phyloP scores from a whole-genome alignment of 352 stramenopile species.

The Globisporangium parvum region DNA sequence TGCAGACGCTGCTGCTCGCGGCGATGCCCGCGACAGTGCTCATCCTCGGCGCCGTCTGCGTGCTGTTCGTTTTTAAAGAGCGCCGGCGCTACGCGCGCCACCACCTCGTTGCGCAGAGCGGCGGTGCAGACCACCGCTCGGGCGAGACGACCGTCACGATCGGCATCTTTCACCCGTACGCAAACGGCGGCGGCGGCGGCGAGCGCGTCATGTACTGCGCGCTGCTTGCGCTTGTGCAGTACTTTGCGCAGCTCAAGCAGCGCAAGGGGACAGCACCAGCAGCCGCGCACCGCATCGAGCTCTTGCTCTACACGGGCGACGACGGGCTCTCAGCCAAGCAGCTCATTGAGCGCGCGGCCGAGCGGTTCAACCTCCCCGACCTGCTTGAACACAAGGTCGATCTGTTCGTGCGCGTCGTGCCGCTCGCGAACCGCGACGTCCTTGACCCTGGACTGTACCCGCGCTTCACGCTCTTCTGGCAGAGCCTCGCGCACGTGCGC shows the following conservation, averaged over 20 bases:
- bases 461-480: slow-evolving; percentile 93
- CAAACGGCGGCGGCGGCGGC: slow-evolving; percentile 93
- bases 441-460: slow-evolving; percentile 79
- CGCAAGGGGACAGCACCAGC: background rate
- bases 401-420: slow-evolving; percentile 62
- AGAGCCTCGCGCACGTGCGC: slow-evolving; percentile 93
- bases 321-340: slow-evolving; percentile 48
- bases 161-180: slow-evolving; percentile 94
- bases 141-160: slow-evolving; percentile 36
- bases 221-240: slow-evolving; percentile 78
- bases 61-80: slow-evolving; percentile 31
- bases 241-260: slow-evolving; percentile 26
- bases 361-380: slow-evolving; percentile 86
- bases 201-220: slow-evolving; percentile 98
- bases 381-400: slow-evolving; percentile 45
- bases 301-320: slow-evolving; percentile 78
- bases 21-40: slow-evolving; percentile 12
- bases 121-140: slow-evolving; percentile 3
- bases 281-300: slow-evolving; percentile 14
- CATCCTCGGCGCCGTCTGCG: slow-evolving; percentile 12
- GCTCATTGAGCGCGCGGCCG: slow-evolving; percentile 69
- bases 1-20: slow-evolving; percentile 19
- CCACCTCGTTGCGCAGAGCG: slow-evolving; percentile 18
- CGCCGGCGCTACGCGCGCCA: slow-evolving; percentile 34
- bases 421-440: slow-evolving; percentile 52